phyloP scores from a whole-genome alignment of 371 early-diverging fungal species.

The Mortierella sp. region DNA sequence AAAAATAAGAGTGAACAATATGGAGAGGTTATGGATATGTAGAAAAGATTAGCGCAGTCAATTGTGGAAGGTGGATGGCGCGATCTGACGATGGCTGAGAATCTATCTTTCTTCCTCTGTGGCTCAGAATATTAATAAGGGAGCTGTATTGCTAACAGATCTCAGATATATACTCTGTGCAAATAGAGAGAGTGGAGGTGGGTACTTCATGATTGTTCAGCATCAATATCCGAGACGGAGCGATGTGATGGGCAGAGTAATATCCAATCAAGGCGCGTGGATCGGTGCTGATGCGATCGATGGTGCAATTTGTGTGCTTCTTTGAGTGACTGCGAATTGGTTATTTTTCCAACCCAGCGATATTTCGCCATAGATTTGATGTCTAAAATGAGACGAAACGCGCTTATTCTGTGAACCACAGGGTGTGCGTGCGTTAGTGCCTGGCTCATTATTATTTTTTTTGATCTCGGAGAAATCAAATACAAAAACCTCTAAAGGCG shows the following conservation, averaged over 20 bases:
- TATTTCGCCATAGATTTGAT: slow-evolving; percentile 16
- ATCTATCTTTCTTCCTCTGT: slow-evolving; percentile 3
- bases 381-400: neutral
- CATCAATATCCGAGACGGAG: slow-evolving; percentile 1
- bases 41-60: slow-evolving; percentile 10
- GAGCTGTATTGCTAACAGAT: neutral
- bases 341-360: neutral
- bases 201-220: neutral
- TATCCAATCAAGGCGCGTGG: slow-evolving; percentile 48
- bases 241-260: slow-evolving; percentile 1
- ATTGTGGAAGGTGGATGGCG: slow-evolving; percentile 21
- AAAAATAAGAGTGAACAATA: too few species aligned
- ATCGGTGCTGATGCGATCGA: slow-evolving; percentile 47
- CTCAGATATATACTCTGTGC: neutral
- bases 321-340: slow-evolving; percentile 25
- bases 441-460: neutral
- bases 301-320: slow-evolving; percentile 44
- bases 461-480: slow-evolving; percentile 34
- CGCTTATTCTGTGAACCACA: neutral
- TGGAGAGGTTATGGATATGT: too few species aligned
- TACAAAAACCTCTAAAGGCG: neutral
- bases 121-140: neutral
- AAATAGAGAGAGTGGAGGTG: neutral
- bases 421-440: neutral
- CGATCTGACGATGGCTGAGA: slow-evolving; percentile 40